Conservation (phyloP, 345 rosid species). For the Bretschneidera sinensis region DNA sequence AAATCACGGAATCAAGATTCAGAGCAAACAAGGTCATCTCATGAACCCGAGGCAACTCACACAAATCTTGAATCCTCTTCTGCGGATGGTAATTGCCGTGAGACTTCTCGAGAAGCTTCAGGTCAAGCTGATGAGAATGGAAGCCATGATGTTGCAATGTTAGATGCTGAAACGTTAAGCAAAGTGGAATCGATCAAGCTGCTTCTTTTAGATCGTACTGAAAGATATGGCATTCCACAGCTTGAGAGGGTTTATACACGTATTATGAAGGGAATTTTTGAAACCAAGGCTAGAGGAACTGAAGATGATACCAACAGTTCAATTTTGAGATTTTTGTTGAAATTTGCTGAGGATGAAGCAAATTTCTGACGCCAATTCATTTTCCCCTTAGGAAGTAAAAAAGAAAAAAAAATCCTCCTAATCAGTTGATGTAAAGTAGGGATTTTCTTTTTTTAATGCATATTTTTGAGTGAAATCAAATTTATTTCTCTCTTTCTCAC, state of each 20-base stretch:
- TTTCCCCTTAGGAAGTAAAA: conserved; percentile 1
- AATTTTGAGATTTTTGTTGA: conserved; percentile 80
- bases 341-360: conserved; percentile 59
- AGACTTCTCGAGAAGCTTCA: conserved; percentile 23
- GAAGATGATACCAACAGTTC: conserved; percentile 51
- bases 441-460: too few species aligned
- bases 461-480: too few species aligned
- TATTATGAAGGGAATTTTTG: conserved; percentile 69
- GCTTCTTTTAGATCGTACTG: conserved; percentile 48
- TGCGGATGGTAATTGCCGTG: conserved; percentile 20
- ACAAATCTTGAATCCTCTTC: conserved; percentile 30
- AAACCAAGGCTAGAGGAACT: conserved; percentile 40
- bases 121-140: conserved; percentile 11
- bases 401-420: too few species aligned
- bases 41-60: conserved; percentile 34
- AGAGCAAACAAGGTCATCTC: conserved; percentile 28
- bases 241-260: conserved; percentile 82
- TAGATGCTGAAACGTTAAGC: conserved; percentile 39
- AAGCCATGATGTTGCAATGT: conserved; percentile 30
- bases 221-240: conserved; percentile 63
- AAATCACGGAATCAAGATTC: conserved; percentile 40
- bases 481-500: too few species aligned
- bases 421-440: too few species aligned
- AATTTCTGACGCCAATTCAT: conserved; percentile 50
- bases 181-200: conserved; percentile 42